These are phyloP conservation scores for Schizothecium vesticola DNA, from an alignment of 495 filamentous ascomycete species.

Conservation along the genomic window DNA sequence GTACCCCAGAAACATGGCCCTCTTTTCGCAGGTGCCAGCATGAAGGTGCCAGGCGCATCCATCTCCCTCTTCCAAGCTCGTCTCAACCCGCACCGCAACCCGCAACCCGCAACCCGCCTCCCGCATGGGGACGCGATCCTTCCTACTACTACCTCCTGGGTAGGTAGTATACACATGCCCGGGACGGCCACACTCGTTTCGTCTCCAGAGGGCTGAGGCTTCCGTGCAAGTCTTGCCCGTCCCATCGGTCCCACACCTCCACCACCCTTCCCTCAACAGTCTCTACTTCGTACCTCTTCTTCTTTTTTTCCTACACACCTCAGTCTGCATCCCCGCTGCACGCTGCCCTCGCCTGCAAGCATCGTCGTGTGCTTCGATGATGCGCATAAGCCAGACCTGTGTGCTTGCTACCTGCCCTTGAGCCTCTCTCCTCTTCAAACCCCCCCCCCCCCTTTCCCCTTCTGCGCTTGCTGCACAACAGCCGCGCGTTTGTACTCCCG, in stretches of 20 bases:
- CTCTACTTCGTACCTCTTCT: conserved; percentile 3
- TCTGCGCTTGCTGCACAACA: conserved; percentile 22
- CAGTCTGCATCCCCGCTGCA: conserved; percentile 2
- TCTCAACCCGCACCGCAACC: neutral
- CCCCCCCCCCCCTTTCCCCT: conserved; percentile 1
- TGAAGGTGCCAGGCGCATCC: neutral
- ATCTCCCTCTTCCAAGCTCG: conserved; percentile 12
- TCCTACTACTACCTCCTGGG: neutral
- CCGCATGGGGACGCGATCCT: neutral
- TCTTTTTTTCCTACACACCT: neutral
- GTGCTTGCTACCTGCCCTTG: conserved; percentile 9
- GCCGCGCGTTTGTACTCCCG: conserved; percentile 30
- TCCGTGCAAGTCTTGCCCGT: conserved; percentile 3
- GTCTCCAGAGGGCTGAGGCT: conserved; percentile 11
- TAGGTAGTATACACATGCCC: neutral
- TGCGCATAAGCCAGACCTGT: neutral
- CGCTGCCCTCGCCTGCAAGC: neutral
- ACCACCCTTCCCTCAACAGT: neutral
- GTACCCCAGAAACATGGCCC: conserved; percentile 13
- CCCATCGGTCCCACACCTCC: conserved; percentile 2
- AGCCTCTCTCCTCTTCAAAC: conserved; percentile 12
- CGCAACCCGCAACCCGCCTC: neutral
- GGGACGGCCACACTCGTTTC: neutral
- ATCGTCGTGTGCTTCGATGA: neutral
- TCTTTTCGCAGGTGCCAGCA: neutral